Evolutionary conservation across 768 basidiomycete species (phyloP).

Genomic region (Russula olivacea): DNA sequence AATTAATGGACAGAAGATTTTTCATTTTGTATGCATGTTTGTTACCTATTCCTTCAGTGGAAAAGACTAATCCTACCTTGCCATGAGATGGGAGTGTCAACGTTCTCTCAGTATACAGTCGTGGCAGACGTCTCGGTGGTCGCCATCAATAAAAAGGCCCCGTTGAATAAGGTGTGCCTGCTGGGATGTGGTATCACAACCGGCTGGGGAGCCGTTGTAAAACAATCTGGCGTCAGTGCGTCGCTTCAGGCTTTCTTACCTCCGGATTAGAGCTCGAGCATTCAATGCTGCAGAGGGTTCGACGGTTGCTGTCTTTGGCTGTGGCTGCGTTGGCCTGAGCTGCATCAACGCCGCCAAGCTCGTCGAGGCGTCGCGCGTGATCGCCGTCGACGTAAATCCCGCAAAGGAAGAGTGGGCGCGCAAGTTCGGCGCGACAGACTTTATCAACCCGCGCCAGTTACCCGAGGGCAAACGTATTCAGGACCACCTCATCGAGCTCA

Average conservation of each 20-base stretch:
- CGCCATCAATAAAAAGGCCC: slow-evolving; percentile 76
- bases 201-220: slow-evolving; percentile 94
- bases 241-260: slow-evolving; percentile 13
- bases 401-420: slow-evolving; percentile 81
- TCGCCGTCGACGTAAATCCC: slow-evolving; percentile 88
- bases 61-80: neutral
- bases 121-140: slow-evolving; percentile 97
- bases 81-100: slow-evolving; percentile 91
- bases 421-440: slow-evolving; percentile 94
- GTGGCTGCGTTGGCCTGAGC: slow-evolving; percentile 94
- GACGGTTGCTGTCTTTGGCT: slow-evolving; percentile 91
- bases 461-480: slow-evolving; percentile 81
- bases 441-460: slow-evolving; percentile 74
- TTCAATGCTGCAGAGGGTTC: slow-evolving; percentile 54
- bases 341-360: slow-evolving; percentile 73
- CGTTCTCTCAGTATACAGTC: slow-evolving; percentile 99
- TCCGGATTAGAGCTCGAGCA: neutral
- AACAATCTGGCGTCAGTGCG: slow-evolving; percentile 81
- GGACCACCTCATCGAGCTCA: slow-evolving; percentile 84
- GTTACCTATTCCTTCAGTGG: neutral
- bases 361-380: slow-evolving; percentile 81
- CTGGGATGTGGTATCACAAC: slow-evolving; percentile 96
- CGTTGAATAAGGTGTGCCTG: slow-evolving; percentile 93
- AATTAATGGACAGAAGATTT: slow-evolving; percentile 76
- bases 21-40: slow-evolving; percentile 73